These are phyloP conservation scores for Kalmanozyma brasiliensis DNA, from an alignment of 1,284 basidiomycete species.

Conservation along the genomic window DNA sequence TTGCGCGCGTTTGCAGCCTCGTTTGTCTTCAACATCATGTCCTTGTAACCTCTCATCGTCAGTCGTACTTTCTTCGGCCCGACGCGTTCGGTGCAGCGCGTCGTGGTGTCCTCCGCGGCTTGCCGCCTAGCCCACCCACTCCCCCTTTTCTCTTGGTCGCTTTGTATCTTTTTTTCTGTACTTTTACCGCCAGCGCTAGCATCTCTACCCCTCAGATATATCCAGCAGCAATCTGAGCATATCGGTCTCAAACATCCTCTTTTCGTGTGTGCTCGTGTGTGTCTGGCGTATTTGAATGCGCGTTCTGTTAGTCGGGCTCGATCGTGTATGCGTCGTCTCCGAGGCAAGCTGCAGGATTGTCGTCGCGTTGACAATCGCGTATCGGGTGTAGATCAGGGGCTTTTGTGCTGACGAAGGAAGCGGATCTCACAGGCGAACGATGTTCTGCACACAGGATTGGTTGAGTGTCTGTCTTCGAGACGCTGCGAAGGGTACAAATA, in stretches of 20 bases:
- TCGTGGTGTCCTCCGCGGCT: slow-evolving; percentile 34
- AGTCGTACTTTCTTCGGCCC: too few species aligned
- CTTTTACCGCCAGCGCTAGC: slow-evolving; percentile 58
- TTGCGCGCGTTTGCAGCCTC: neutral
- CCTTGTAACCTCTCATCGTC: neutral
- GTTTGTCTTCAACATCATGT: neutral
- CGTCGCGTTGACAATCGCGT: neutral
- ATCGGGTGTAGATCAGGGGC: neutral
- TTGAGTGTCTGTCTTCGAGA: neutral
- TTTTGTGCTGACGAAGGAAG: neutral
- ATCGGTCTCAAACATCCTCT: slow-evolving; percentile 39
- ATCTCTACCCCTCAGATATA: slow-evolving; percentile 48
- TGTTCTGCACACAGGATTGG: too few species aligned
- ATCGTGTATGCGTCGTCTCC: neutral
- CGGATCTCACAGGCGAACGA: neutral
- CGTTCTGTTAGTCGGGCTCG: neutral
- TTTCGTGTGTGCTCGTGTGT: neutral
- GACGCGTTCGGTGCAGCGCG: slow-evolving; percentile 42
- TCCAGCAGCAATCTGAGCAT: slow-evolving; percentile 59
- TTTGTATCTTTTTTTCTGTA: slow-evolving; percentile 53
- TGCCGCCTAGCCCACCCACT: slow-evolving; percentile 9
- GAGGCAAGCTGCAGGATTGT: too few species aligned
- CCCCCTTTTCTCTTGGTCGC: slow-evolving; percentile 38
- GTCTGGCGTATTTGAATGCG: slow-evolving; percentile 3
- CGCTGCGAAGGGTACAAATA: slow-evolving; percentile 6